Base-by-base conservation (phyloP, 2,329 filamentous ascomycete genomes). In the Plenodomus biglobosus region DNA sequence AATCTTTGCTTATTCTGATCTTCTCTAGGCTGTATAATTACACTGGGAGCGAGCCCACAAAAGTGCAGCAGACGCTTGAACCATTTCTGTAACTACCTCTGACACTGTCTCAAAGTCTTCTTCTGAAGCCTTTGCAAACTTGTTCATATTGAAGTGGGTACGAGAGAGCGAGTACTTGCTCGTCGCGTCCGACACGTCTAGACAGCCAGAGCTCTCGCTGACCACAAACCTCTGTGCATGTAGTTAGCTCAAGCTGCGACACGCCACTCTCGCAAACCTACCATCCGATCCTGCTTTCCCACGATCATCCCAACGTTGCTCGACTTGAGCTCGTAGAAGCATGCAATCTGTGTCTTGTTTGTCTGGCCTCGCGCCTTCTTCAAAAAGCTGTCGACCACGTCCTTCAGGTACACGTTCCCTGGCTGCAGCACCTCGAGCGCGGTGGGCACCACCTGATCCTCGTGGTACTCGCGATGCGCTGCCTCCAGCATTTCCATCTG, bases 291-390 rank as follows among this genome's bases (percentile, higher is more conserved):
- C 34, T 47, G n/a, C 43, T 52, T 48, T 8, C 61, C 63, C 16
- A 66, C 58, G 41, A 66, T 61, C 44, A 40, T 59, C 20, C 62
- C 60, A n/a, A 65, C 58, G 36, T 64, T 62, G 52, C 55, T 60
- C 3, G 52, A 40, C 48, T 60, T 62, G 10, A 61, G 54, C 51
- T 63, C 53, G 42, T 38, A 66, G 44, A 64, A 66, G 46, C 58
- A 58, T 15, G 48, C 56, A 40, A 65, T 42, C 43, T 41, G 45
- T 3, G 53, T 43, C 50, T 59, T 61, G 38, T 62, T 55, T 15
- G 40, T 44, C 38, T 53, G 48, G n/a, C 21, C 36, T 38, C 54
- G 52, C 36, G 40, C 56, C 48, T 57, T 59, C 18, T 38, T 36
- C 42, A 63, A 62, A 3, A 46, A 30, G 35, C 24, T 22, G 32